Percentiles rank a stretch among this genome's conserved stretches.
These are phyloP conservation scores for Fusarium secorum DNA, from an alignment of 2,329 filamentous ascomycete species.

Conservation along the genomic window DNA sequence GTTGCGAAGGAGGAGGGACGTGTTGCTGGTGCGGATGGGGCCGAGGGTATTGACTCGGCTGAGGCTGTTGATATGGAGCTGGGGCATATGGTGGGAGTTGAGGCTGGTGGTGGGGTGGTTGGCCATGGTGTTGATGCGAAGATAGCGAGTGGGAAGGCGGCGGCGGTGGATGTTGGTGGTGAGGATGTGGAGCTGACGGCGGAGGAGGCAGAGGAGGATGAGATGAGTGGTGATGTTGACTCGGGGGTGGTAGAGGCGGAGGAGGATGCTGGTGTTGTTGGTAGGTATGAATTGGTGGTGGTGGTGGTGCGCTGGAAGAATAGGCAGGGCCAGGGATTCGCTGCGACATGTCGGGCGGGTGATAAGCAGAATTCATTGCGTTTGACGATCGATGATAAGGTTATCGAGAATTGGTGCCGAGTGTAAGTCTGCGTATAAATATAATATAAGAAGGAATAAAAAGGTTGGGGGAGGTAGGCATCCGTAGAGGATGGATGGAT, in stretches of 20 bases:
- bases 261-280: slow-evolving; percentile 39
- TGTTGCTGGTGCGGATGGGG: slow-evolving; percentile 38
- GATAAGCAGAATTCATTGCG: slow-evolving; percentile 46
- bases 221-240: slow-evolving; percentile 33
- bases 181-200: slow-evolving; percentile 18
- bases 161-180: slow-evolving; percentile 20
- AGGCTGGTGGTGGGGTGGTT: slow-evolving; percentile 30
- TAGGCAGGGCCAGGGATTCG: slow-evolving; percentile 43
- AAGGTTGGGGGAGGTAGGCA: neutral
- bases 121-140: slow-evolving; percentile 31
- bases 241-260: slow-evolving; percentile 31
- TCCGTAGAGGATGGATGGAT: neutral
- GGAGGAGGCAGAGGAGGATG: slow-evolving; percentile 27
- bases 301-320: slow-evolving; percentile 28
- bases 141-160: slow-evolving; percentile 35
- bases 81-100: slow-evolving; percentile 34
- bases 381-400: neutral
- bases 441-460: neutral
- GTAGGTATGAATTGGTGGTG: slow-evolving; percentile 34
- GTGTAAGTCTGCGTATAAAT: slow-evolving; percentile 4
- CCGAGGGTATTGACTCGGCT: slow-evolving; percentile 37
- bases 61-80: slow-evolving; percentile 36
- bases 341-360: slow-evolving; percentile 45
- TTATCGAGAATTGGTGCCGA: neutral
- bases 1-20: slow-evolving; percentile 30